phyloP scores from a whole-genome alignment of 2,329 filamentous ascomycete species.

The Stagonosporopsis vannaccii region DNA sequence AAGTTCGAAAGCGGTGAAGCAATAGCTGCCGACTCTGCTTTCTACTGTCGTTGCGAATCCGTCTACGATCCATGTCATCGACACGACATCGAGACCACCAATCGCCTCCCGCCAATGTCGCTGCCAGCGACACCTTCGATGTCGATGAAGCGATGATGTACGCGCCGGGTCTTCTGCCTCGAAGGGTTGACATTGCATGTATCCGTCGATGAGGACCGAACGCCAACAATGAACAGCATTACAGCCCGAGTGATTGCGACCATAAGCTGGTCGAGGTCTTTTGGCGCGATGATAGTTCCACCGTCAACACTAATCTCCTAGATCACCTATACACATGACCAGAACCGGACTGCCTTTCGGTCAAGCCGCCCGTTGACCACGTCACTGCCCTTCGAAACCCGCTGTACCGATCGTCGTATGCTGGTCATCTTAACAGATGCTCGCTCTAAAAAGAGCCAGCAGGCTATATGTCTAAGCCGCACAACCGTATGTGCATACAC shows the following conservation, averaged over 20 bases:
- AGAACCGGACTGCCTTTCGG: not conserved
- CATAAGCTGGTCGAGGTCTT: not conserved
- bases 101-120: not conserved
- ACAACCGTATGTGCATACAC: not conserved
- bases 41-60: not conserved
- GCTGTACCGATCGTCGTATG: not conserved
- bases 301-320: not conserved
- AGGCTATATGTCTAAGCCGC: too few species aligned
- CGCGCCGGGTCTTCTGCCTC: not conserved
- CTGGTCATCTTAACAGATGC: not conserved
- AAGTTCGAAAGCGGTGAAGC: not conserved
- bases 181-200: not conserved
- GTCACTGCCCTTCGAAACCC: not conserved
- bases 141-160: not conserved
- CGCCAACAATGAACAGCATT: not conserved
- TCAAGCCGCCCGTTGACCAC: not conserved
- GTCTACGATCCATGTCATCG: not conserved
- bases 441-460: not conserved
- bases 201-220: not conserved
- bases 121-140: not conserved
- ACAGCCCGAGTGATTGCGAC: not conserved
- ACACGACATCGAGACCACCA: not conserved
- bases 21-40: not conserved
- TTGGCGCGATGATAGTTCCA: not conserved
- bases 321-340: not conserved